phyloP scores from a whole-genome alignment of 2,329 filamentous ascomycete genomes.

The Pyricularia pennisetigena region DNA sequence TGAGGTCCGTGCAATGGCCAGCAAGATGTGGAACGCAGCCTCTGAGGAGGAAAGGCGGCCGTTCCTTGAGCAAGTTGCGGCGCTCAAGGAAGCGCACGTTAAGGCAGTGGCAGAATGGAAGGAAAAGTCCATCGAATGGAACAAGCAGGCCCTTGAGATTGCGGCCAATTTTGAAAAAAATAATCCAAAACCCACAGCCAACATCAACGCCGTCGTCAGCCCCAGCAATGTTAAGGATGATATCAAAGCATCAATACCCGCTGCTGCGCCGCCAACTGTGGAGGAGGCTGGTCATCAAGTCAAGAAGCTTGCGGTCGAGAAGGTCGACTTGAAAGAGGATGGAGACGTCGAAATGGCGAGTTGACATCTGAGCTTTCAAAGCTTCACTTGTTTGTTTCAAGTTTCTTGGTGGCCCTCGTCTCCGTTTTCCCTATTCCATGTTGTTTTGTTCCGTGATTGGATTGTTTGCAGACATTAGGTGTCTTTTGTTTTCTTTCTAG shows the following conservation, averaged over 20 bases:
- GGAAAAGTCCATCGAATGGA: constrained; percentile 58
- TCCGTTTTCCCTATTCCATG: not conserved
- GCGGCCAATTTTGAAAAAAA: constrained; percentile 41
- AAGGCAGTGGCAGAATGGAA: constrained; percentile 50
- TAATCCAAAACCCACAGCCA: constrained; percentile 30
- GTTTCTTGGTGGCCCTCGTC: not conserved
- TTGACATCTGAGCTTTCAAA: not conserved
- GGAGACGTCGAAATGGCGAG: not conserved
- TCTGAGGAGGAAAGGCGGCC: constrained; percentile 61
- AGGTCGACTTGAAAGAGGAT: not conserved
- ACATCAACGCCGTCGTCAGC: not conserved
- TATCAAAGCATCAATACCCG: not conserved
- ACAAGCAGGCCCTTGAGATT: constrained; percentile 50
- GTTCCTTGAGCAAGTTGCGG: constrained; percentile 64
- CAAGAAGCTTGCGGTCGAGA: not conserved
- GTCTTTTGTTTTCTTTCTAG: not conserved
- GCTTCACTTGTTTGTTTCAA: not conserved
- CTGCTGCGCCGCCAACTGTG: not conserved
- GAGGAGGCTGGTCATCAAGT: not conserved
- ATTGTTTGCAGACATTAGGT: not conserved
- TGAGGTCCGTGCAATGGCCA: constrained; percentile 76
- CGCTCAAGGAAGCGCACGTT: constrained; percentile 57
- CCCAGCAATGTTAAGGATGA: not conserved
- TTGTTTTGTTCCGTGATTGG: not conserved
- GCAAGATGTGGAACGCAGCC: constrained; percentile 83